Percentiles rank a stretch among this genome's conserved stretches.
Evolutionary conservation across 1,139 yeast genomes (phyloP).

Genomic region (Diutina rugosa): DNA sequence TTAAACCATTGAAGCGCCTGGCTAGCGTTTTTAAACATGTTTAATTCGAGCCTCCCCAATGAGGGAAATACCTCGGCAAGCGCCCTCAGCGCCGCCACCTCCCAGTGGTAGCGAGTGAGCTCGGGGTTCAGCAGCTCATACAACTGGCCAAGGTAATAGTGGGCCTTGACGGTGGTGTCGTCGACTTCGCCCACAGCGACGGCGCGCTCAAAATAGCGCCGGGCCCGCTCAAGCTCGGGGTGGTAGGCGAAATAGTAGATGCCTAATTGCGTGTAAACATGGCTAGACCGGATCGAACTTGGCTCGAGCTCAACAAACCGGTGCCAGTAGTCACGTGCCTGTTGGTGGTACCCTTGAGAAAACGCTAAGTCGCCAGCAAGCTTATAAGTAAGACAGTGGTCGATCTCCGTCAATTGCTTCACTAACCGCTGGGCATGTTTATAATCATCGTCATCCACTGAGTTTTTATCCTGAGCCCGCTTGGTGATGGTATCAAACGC

Average conservation of each 20-base stretch:
- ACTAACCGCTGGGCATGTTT: conserved; percentile 50
- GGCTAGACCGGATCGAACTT: conserved; percentile 52
- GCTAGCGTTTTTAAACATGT: conserved; percentile 38
- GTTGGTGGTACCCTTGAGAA: conserved; percentile 26
- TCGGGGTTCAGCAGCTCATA: conserved; percentile 42
- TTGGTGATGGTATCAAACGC: conserved; percentile 45
- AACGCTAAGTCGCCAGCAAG: conserved; percentile 63
- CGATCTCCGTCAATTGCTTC: conserved; percentile 42
- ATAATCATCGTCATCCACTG: conserved; percentile 34
- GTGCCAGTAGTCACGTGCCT: conserved; percentile 47
- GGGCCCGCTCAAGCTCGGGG: conserved; percentile 40
- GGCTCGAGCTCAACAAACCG: conserved; percentile 43
- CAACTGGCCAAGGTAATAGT: conserved; percentile 66
- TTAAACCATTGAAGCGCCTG: conserved; percentile 77
- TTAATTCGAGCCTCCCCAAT: conserved; percentile 68
- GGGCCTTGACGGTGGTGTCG: conserved; percentile 47
- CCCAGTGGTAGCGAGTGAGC: conserved; percentile 56
- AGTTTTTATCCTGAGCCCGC: conserved; percentile 12
- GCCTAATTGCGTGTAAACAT: conserved; percentile 64
- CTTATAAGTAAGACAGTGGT: conserved; percentile 62
- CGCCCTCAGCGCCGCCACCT: conserved; percentile 65
- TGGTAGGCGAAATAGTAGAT: conserved; percentile 37
- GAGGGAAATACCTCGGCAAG: conserved; percentile 64
- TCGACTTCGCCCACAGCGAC: conserved; percentile 47
- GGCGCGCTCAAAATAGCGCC: conserved; percentile 45